These are phyloP conservation scores for Marvania coccoides DNA, from an alignment of 139 green algal species.

Conservation along the genomic window DNA sequence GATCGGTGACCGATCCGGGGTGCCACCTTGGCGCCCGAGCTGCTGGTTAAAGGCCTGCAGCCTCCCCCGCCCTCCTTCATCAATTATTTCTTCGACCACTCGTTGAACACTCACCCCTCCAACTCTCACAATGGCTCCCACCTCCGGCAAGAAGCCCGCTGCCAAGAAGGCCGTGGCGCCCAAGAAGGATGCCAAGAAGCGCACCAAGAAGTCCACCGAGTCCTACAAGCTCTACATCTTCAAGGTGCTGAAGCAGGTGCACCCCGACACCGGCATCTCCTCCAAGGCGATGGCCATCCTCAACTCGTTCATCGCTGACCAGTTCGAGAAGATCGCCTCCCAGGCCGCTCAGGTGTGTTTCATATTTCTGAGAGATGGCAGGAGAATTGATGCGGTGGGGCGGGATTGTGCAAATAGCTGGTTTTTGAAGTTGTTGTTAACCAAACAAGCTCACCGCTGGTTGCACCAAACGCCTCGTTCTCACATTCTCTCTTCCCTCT, in stretches of 20 bases:
- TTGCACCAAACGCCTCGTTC: neutral
- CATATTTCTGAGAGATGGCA: no score
- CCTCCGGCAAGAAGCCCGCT: constrained; percentile 1
- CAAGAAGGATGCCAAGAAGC: neutral
- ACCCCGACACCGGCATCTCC: constrained; percentile 77
- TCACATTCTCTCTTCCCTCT: neutral
- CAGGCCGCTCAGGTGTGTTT: no score
- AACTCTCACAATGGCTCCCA: constrained; percentile 6
- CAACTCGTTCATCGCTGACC: constrained; percentile 65
- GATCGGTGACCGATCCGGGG: no score
- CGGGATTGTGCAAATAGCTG: no score
- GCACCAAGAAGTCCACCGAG: constrained; percentile 16
- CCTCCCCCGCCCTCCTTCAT: no score
- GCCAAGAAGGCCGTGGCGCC: neutral
- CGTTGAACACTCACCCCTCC: no score
- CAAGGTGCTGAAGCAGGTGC: constrained; percentile 73
- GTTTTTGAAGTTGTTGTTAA: no score
- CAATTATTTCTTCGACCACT: no score
- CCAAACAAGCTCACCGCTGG: no score
- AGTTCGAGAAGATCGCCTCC: no score
- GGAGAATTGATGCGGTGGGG: neutral
- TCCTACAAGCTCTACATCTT: constrained; percentile 43
- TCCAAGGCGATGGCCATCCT: constrained; percentile 78
- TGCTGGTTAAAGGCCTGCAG: no score
- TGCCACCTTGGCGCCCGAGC: no score